These are phyloP conservation scores for Boletus coccyginus DNA, from an alignment of 768 basidiomycete genomes.

Conservation along the genomic window DNA sequence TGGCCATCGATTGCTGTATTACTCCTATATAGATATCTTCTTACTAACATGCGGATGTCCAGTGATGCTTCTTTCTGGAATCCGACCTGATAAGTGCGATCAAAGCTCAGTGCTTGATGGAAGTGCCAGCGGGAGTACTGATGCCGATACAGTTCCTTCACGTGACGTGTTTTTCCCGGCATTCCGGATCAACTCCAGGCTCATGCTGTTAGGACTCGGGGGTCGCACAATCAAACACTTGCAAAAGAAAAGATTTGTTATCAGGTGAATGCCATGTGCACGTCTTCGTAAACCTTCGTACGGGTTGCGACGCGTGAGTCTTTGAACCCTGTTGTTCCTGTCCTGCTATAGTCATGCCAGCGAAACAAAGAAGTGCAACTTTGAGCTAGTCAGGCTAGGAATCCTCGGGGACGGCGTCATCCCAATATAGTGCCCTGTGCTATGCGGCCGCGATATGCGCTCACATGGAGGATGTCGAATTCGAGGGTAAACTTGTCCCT, in stretches of 20 bases:
- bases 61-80: slow-evolving; percentile 16
- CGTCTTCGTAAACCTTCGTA: slow-evolving; percentile 4
- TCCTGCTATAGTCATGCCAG: slow-evolving; percentile 9
- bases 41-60: slow-evolving; percentile 22
- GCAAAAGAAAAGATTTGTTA: background rate
- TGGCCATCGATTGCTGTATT: slow-evolving; percentile 30
- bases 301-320: background rate
- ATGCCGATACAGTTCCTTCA: slow-evolving; percentile 4
- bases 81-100: slow-evolving; percentile 19
- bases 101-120: slow-evolving; percentile 13
- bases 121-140: background rate
- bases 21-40: slow-evolving; percentile 34
- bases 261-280: slow-evolving; percentile 17
- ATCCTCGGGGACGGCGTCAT: slow-evolving; percentile 3
- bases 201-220: slow-evolving; percentile 5
- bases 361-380: background rate
- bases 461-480: slow-evolving; percentile 10
- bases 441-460: background rate
- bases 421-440: slow-evolving; percentile 12
- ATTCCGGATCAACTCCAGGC: background rate
- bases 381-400: slow-evolving; percentile 2
- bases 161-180: slow-evolving; percentile 11
- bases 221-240: slow-evolving; percentile 4
- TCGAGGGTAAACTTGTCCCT: background rate
- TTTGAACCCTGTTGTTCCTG: background rate